phyloP scores from a whole-genome alignment of 2,329 filamentous ascomycete species.

The Albifimbria verrucaria region DNA sequence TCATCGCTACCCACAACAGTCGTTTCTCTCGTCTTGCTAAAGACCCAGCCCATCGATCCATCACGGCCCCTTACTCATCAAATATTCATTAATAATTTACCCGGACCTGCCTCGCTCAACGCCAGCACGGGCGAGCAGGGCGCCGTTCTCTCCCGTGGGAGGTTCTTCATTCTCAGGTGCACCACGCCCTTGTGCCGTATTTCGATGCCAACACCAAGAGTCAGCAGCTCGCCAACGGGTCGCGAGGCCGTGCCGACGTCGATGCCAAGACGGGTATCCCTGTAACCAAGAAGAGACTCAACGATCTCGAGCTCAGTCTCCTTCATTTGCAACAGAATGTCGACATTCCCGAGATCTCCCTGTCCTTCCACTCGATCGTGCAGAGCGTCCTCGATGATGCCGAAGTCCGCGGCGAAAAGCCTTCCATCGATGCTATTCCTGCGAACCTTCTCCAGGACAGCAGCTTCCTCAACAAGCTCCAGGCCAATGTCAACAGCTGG shows the following conservation, averaged over 20 bases:
- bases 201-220: slow-evolving; percentile 94
- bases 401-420: slow-evolving; percentile 59
- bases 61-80: slow-evolving; percentile 79
- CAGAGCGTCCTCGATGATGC: slow-evolving; percentile 82
- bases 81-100: slow-evolving; percentile 89
- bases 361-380: slow-evolving; percentile 86
- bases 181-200: slow-evolving; percentile 88
- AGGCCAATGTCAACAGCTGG: slow-evolving; percentile 93
- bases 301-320: slow-evolving; percentile 86
- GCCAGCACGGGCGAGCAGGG: slow-evolving; percentile 67
- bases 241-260: slow-evolving; percentile 73
- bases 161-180: slow-evolving; percentile 85
- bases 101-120: slow-evolving; percentile 71
- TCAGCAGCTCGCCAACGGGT: slow-evolving; percentile 63
- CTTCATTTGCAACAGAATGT: slow-evolving; percentile 95
- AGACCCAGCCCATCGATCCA: slow-evolving; percentile 84
- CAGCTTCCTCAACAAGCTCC: slow-evolving; percentile 87
- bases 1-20: slow-evolving; percentile 75
- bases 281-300: slow-evolving; percentile 95
- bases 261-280: slow-evolving; percentile 94
- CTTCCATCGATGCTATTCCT: slow-evolving; percentile 77
- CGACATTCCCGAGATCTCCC: slow-evolving; percentile 87
- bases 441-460: slow-evolving; percentile 77
- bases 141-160: slow-evolving; percentile 81
- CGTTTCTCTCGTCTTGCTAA: slow-evolving; percentile 84